Conservation (phyloP, 768 basidiomycete species). For the Amanita fuliginea region DNA sequence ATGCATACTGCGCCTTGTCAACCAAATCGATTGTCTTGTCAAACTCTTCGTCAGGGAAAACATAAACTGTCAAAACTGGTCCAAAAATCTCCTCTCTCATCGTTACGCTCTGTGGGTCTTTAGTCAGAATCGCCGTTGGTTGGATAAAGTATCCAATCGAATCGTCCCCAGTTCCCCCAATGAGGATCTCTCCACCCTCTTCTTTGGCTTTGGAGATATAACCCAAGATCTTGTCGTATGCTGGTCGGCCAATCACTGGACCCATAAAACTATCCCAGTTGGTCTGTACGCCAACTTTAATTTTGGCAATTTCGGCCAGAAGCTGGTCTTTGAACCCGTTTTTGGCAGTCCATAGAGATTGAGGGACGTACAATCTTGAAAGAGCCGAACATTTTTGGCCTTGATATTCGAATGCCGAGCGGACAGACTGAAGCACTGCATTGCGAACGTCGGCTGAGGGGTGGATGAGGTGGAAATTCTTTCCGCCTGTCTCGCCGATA, state of each 20-base stretch:
- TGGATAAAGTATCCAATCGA: constrained; percentile 90
- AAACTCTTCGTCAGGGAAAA: constrained; percentile 81
- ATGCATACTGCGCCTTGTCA: constrained; percentile 76
- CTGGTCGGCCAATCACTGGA: constrained; percentile 86
- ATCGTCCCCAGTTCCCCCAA: constrained; percentile 80
- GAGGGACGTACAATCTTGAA: constrained; percentile 84
- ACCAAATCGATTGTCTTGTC: constrained; percentile 83
- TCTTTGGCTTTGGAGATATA: constrained; percentile 84
- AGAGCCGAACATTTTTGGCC: constrained; percentile 98
- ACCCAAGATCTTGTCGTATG: constrained; percentile 76
- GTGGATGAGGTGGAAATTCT: constrained; percentile 97
- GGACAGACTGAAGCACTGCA: constrained; percentile 80
- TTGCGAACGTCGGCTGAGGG: constrained; percentile 77
- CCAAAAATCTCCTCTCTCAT: constrained; percentile 97
- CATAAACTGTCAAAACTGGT: constrained; percentile 87
- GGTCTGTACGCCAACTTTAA: constrained; percentile 69
- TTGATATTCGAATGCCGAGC: constrained; percentile 94
- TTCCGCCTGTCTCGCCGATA: constrained; percentile 97
- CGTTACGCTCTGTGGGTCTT: constrained; percentile 80
- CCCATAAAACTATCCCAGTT: constrained; percentile 88
- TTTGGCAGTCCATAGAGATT: constrained; percentile 71
- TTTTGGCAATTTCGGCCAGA: constrained; percentile 65
- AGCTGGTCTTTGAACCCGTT: constrained; percentile 67
- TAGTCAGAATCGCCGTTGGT: constrained; percentile 89
- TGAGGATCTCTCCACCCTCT: constrained; percentile 80